Base-by-base conservation (phyloP, 1,139 yeast species). In the Dujonia santamariae region DNA sequence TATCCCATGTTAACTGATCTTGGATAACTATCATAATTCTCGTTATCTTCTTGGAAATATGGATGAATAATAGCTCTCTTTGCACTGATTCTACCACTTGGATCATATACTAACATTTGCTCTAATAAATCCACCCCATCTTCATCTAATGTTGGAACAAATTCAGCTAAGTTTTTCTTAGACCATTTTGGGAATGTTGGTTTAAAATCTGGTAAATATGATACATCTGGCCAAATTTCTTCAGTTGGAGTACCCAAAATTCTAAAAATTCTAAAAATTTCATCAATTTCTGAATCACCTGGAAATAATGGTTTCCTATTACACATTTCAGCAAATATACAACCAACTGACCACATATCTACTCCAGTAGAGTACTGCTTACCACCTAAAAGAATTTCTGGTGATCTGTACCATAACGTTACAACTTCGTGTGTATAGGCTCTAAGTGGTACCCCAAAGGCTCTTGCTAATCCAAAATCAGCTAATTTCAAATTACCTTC, bases 281-380 rank as follows among this genome's bases (percentile, higher is more conserved):
- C 97, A 59, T 92, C 98, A 56, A 92, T 92, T 59, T 92, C 98
- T 12, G 96, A 86, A 60, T 92, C 98, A 20, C 98, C 99, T 2
- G 97, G 95, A 64, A 92, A 92, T 34, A 92, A 63, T 7, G 99
- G 97, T 59, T 87, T 87, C 43, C 98, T 74, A 54, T 90, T 87
- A 48, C 94, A 92, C 97, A 92, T 90, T 59, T 92, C 99, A 4
- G 97, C 98, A 63, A 94, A 92, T 38, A 92, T 92, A 60, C 97
- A 90, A 16, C 99, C 99, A 39, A 88, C 86, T 13, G 96, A 86
- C 99, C 99, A 92, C 83, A 94, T 88, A 58, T 92, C 99, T 33
- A 92, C 97, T 19, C 97, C 97, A 0, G 97, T 92, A 34, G 96
- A 86, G 61, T 92, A 92, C 59, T 92, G 97, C 47, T 95, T 87